Evolutionary conservation across 129 eudicot species (phyloP).

Genomic region (Pseudognaphalium luteoalbum): DNA sequence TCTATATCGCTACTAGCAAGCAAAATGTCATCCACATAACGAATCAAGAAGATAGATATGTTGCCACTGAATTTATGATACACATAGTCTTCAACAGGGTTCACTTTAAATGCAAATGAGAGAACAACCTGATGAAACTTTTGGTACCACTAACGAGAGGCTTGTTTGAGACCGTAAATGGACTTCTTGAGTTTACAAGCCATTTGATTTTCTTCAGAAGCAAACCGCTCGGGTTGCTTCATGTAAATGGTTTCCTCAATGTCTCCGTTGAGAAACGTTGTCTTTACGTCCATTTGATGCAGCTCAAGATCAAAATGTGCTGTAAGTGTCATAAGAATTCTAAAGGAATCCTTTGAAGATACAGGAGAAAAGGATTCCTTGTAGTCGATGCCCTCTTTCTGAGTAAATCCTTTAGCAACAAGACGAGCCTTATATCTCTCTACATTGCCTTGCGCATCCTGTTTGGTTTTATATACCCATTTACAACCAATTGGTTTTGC

Average conservation of each 20-base stretch:
- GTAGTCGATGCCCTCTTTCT: too few relatives aligned
- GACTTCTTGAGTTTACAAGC: neutral
- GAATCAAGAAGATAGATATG: neutral
- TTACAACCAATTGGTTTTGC: neutral
- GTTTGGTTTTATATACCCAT: neutral
- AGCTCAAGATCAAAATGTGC: too few relatives aligned
- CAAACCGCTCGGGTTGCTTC: neutral
- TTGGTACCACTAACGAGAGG: too few relatives aligned
- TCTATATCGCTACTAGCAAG: too few relatives aligned
- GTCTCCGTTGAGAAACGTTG: neutral
- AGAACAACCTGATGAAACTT: too few relatives aligned
- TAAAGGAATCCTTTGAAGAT: too few relatives aligned
- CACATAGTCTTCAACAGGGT: neutral
- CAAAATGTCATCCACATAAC: too few relatives aligned
- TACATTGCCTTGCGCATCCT: neutral
- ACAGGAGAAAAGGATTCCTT: too few relatives aligned
- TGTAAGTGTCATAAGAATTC: too few relatives aligned
- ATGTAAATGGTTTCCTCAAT: neutral
- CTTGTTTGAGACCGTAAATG: neutral
- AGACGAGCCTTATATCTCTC: neutral
- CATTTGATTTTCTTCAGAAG: neutral
- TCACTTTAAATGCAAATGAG: neutral
- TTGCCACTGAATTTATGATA: neutral
- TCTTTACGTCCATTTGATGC: too few relatives aligned
- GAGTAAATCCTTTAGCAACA: too few relatives aligned